Evolutionary conservation across 1,284 basidiomycete species (phyloP).

Genomic region (Apiotrichum porosum): DNA sequence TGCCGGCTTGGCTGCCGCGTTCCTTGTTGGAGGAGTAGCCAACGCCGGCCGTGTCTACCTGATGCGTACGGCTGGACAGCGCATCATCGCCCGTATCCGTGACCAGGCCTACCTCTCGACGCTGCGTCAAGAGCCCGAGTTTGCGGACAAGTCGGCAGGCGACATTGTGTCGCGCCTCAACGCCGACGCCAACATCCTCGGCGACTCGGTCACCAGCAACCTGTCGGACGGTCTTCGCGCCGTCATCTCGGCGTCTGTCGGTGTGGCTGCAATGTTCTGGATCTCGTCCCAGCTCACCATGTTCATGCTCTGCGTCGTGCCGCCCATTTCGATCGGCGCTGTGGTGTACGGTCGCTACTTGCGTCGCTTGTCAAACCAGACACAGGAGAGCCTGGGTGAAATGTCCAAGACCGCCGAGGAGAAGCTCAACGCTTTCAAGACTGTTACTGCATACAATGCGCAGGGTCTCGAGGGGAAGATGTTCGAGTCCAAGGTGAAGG

Average conservation of each 20-base stretch:
- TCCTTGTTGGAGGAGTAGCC: conserved; percentile 78
- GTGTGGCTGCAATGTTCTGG: conserved; percentile 92
- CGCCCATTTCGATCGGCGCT: conserved; percentile 89
- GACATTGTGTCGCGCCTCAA: conserved; percentile 89
- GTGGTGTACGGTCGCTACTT: conserved; percentile 95
- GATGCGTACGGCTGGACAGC: conserved; percentile 82
- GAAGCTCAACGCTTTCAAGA: conserved; percentile 84
- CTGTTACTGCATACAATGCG: conserved; percentile 84
- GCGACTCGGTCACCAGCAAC: conserved; percentile 88
- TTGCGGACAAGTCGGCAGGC: conserved; percentile 86
- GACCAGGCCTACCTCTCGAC: conserved; percentile 76
- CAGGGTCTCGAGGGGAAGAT: conserved; percentile 62
- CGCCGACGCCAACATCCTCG: conserved; percentile 89
- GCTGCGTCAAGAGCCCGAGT: conserved; percentile 84
- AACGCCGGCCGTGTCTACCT: conserved; percentile 68
- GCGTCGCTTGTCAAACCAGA: conserved; percentile 82
- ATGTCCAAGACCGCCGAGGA: conserved; percentile 93
- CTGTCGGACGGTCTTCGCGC: conserved; percentile 82
- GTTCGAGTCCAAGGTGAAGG: conserved; percentile 57
- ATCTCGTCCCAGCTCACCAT: conserved; percentile 84
- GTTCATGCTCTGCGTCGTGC: conserved; percentile 90
- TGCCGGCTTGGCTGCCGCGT: conserved; percentile 66
- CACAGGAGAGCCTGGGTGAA: conserved; percentile 89
- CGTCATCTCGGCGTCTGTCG: conserved; percentile 80
- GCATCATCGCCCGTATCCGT: conserved; percentile 85